Base-by-base conservation (phyloP, 2,329 filamentous ascomycete genomes). In the Metarhizium humberi region DNA sequence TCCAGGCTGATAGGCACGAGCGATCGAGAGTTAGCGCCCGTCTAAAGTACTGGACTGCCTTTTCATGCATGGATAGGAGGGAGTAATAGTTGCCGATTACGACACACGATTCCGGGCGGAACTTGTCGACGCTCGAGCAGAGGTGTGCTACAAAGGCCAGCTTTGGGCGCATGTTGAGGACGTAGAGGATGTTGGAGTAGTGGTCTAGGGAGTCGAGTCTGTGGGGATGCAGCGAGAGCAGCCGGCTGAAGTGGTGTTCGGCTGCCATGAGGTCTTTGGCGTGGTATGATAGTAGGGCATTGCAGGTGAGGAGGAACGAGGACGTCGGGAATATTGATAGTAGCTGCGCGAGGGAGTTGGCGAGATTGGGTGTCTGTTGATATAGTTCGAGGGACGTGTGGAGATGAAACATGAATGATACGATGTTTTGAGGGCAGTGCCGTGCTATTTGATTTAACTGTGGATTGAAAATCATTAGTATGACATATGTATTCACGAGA, bases 41-140 rank as follows among this genome's bases (percentile, higher is more conserved):
- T 3, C 94, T 87, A 75, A 99, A 99, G 71, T 97, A 97, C 73
- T 96, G 91, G 53, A 99, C 92, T 0, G 94, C 92, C 68, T 99
- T 99, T 69, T 99, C 94, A 68, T 99, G 94, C 68, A 95, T 87
- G 0, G 92, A 96, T 58, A 96, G 85, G 1, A 96, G 75, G 0
- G 90, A 95, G 73, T 96, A 99, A 74, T 97, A 97, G 68, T 99
- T 99, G 4, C 94, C 94, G 29, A 97, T 87, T 0, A 97, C 92
- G 54, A 95, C 95, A 66, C 94, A 97, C 0, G 94, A 96, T 70
- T 99, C 94, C 0, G 94, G 92, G 0, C 94, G 86, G 71, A 99
- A 99, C 65, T 92, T 95, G 76, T 99, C 94, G 6, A 94, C 90
- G 50, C 85, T 86, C 2, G 89, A 92, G 63, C 94, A 95, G 11